Base-by-base conservation (phyloP, 495 filamentous ascomycete genomes). In the Cercophora sp. region DNA sequence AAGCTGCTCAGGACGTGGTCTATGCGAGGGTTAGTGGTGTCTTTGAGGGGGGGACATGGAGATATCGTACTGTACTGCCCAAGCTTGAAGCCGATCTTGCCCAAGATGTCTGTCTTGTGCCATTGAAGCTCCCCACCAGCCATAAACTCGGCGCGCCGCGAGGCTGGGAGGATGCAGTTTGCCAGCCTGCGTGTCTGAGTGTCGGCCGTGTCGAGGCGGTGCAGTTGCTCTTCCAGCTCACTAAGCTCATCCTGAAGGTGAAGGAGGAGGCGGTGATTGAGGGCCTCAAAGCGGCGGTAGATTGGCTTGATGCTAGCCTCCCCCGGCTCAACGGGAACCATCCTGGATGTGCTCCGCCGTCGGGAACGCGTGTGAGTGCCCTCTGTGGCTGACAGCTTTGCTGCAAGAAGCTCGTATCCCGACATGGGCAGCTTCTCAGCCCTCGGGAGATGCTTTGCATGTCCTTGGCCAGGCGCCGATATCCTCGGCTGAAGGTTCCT, bases 231-330 rank as follows among this genome's bases (percentile, higher is more conserved):
- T 59, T 91, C 88, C 44, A 93, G 73, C 45, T 92, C 86, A 1
- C 81, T 75, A 32, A 95, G 82, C 63, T 95, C 89, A 61, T 93
- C 88, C 69, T 95, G 91, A 1, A 96, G 79, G 60, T 93, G 82
- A 2, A 96, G 74, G 2, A 96, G 76, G 10, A 95, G 73, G 15
- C 92, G 85, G 62, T 95, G 89, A 60, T 96, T 95, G 4, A 96
- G 70, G 8, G 79, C 76, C 61, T 87, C 86, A 60, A 96, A 96
- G 52, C 86, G 86, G 29, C 91, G 84, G 67, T 94, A 96, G 13
- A 96, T 79, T 5, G 88, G 88, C 8, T 76, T 78, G 25, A 85
- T 74, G 2, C 62, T 56, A 2, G 56, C 57, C 65, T 65, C 26
- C 52, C 45, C 16, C 55, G 51, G 16, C 68, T 69, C 41, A 0